Evolutionary conservation across 768 basidiomycete genomes (phyloP).

Genomic region (Mycena amicta): DNA sequence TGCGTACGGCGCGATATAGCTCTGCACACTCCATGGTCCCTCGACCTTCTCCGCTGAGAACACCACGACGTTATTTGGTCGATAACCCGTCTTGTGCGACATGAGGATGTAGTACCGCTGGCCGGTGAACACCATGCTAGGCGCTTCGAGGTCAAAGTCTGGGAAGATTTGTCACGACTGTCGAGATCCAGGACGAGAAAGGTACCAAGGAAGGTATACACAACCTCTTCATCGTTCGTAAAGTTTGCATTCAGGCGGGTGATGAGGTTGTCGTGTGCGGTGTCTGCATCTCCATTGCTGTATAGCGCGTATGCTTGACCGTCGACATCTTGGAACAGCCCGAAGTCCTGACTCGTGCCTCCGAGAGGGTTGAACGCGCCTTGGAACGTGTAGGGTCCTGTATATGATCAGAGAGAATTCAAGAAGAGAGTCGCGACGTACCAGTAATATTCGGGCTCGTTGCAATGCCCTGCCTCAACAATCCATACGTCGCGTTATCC

Average conservation of each 20-base stretch:
- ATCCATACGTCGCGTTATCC: conserved; percentile 31
- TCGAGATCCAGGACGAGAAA: neutral
- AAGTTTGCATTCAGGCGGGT: conserved; percentile 26
- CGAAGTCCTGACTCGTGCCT: conserved; percentile 27
- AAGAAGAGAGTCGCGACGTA: conserved; percentile 6
- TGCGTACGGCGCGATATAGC: conserved; percentile 25
- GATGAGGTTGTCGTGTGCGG: conserved; percentile 28
- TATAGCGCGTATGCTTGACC: conserved; percentile 27
- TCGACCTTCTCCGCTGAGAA: conserved; percentile 27
- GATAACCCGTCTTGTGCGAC: conserved; percentile 32
- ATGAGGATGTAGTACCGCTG: conserved; percentile 31
- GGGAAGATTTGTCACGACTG: neutral
- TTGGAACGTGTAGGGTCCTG: conserved; percentile 28
- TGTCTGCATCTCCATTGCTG: conserved; percentile 25
- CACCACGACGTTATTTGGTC: conserved; percentile 29
- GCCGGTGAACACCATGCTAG: conserved; percentile 26
- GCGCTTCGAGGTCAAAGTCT: conserved; percentile 30
- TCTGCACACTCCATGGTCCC: conserved; percentile 28
- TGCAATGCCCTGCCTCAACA: conserved; percentile 30
- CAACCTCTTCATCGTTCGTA: conserved; percentile 28
- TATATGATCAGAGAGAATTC: neutral
- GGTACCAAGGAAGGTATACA: conserved; percentile 28
- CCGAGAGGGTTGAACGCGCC: conserved; percentile 26
- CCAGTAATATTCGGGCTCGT: conserved; percentile 32
- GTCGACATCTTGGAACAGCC: conserved; percentile 27